phyloP scores from a whole-genome alignment of 2,329 filamentous ascomycete genomes.

The Aureobasidium uvarum region DNA sequence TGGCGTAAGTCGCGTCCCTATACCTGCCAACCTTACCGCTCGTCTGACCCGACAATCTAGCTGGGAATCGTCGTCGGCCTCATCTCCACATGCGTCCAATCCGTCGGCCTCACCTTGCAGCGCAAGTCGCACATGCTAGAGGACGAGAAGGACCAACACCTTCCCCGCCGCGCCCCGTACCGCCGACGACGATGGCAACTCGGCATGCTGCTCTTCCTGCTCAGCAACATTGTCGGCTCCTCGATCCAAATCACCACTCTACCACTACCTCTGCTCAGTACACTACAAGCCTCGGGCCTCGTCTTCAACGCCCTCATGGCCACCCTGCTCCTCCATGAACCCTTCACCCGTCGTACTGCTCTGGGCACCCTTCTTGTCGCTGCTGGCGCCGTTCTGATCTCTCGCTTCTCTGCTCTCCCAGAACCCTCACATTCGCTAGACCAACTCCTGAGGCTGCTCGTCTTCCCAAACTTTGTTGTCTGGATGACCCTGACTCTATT shows the following conservation, averaged over 20 bases:
- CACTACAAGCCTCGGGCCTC: constrained; percentile 88
- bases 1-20: constrained; percentile 25
- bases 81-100: constrained; percentile 90
- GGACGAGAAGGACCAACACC: constrained; percentile 81
- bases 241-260: constrained; percentile 97
- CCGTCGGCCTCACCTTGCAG: constrained; percentile 89
- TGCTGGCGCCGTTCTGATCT: constrained; percentile 84
- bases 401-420: constrained; percentile 87
- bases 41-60: constrained; percentile 8
- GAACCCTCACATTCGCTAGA: constrained; percentile 85
- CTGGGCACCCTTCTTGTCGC: constrained; percentile 87
- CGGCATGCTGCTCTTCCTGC: constrained; percentile 95
- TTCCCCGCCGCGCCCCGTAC: constrained; percentile 81
- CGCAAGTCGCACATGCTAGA: constrained; percentile 98
- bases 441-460: constrained; percentile 75
- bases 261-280: constrained; percentile 89
- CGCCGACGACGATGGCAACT: constrained; percentile 88
- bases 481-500: constrained; percentile 53
- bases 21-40: background rate
- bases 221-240: constrained; percentile 91
- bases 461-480: constrained; percentile 56
- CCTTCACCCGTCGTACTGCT: constrained; percentile 91
- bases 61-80: constrained; percentile 92
- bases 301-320: constrained; percentile 99
- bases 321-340: constrained; percentile 85